These are phyloP conservation scores for Neoascochyta sp. DNA, from an alignment of 2,329 filamentous ascomycete genomes.

Conservation along the genomic window DNA sequence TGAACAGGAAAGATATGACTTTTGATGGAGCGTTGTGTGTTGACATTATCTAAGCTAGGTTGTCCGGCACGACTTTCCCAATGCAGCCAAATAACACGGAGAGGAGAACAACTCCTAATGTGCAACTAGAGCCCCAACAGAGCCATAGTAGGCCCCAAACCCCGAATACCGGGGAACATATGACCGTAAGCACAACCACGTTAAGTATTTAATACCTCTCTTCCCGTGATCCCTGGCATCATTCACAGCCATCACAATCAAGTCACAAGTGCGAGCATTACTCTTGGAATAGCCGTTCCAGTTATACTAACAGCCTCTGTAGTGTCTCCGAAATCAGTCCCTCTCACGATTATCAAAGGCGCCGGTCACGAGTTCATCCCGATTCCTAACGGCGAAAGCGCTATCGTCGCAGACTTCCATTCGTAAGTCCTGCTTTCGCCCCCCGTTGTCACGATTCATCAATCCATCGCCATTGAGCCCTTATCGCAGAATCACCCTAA, in stretches of 20 bases:
- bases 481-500: neutral
- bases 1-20: too few species aligned
- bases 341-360: conserved; percentile 26
- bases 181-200: too few species aligned
- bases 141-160: conserved; percentile 2
- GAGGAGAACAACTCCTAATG: conserved; percentile 4
- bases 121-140: conserved; percentile 5
- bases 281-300: neutral
- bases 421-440: conserved; percentile 10
- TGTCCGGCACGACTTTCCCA: conserved; percentile 16
- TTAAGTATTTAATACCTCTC: neutral
- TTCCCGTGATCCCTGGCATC: neutral
- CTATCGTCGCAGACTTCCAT: conserved; percentile 26
- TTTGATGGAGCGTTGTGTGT: too few species aligned
- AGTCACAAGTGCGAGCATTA: neutral
- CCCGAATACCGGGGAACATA: neutral
- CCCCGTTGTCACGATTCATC: neutral
- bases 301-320: neutral
- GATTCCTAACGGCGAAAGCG: conserved; percentile 21
- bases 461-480: too few species aligned
- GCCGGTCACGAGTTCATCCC: conserved; percentile 23
- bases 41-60: conserved; percentile 12
- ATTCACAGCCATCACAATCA: conserved; percentile 1
- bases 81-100: conserved; percentile 17
- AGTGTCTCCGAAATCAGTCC: conserved; percentile 18